Evolutionary conservation across 2,329 filamentous ascomycete genomes (phyloP).

Genomic region (Fusarium siculi): DNA sequence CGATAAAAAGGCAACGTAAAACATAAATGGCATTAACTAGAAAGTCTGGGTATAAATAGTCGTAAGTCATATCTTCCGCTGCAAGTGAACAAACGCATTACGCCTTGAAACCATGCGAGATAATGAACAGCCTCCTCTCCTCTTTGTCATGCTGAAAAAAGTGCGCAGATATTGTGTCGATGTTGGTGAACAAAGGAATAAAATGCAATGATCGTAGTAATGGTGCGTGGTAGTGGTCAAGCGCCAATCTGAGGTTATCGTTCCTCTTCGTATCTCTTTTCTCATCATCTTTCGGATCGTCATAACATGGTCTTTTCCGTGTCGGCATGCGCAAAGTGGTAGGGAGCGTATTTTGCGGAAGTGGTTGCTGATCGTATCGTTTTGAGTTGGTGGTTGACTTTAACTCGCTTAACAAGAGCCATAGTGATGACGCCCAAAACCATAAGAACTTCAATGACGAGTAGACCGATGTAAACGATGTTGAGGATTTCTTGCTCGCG

Average conservation of each 20-base stretch:
- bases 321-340: slow-evolving; percentile 14
- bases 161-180: not conserved
- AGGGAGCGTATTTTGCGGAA: slow-evolving; percentile 8
- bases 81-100: slow-evolving; percentile 29
- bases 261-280: not conserved
- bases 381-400: slow-evolving; percentile 27
- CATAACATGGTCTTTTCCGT: slow-evolving; percentile 24
- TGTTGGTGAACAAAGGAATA: slow-evolving; percentile 33
- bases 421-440: slow-evolving; percentile 53
- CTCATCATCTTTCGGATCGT: not conserved
- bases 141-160: not conserved
- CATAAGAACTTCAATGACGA: slow-evolving; percentile 58
- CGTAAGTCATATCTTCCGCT: slow-evolving; percentile 33
- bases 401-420: slow-evolving; percentile 45
- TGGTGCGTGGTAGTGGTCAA: slow-evolving; percentile 2
- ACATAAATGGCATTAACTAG: slow-evolving; percentile 28
- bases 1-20: not conserved
- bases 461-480: slow-evolving; percentile 59
- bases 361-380: slow-evolving; percentile 13
- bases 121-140: slow-evolving; percentile 13
- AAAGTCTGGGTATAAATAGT: slow-evolving; percentile 36
- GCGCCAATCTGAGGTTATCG: not conserved
- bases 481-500: slow-evolving; percentile 53
- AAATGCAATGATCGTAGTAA: slow-evolving; percentile 16
- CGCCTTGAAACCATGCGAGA: slow-evolving; percentile 19